phyloP scores from a whole-genome alignment of 129 eudicot genomes.

The Flaveria trinervia region DNA sequence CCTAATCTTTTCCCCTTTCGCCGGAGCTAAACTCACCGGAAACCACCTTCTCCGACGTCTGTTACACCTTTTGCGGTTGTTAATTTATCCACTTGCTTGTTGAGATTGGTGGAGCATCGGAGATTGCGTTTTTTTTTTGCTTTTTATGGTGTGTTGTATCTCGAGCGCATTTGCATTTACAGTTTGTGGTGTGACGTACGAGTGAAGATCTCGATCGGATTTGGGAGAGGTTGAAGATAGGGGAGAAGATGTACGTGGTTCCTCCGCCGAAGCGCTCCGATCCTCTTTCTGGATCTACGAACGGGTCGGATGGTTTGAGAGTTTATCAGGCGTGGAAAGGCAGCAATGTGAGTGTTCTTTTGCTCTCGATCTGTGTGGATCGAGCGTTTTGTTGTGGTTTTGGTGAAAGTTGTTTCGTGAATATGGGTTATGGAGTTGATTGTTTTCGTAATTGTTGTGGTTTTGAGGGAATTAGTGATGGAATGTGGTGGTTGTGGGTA shows the following conservation, averaged over 20 bases:
- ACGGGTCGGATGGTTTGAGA: conserved; percentile 56
- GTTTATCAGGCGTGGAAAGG: conserved; percentile 90
- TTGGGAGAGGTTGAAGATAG: conserved; percentile 17
- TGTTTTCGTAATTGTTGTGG: not conserved
- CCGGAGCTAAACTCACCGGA: conserved; percentile 34
- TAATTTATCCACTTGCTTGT: conserved; percentile 29
- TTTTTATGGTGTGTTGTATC: conserved; percentile 17
- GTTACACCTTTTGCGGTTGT: not conserved
- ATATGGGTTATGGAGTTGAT: not conserved
- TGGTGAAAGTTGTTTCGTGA: not conserved
- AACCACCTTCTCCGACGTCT: conserved; percentile 25
- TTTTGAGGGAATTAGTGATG: not conserved
- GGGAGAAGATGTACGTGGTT: conserved; percentile 68
- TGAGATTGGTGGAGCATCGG: conserved; percentile 22
- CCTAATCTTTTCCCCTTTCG: conserved; percentile 18
- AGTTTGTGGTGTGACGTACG: conserved; percentile 20
- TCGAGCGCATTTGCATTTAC: conserved; percentile 25
- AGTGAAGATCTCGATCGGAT: conserved; percentile 39
- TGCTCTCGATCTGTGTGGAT: conserved; percentile 20
- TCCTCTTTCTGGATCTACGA: conserved; percentile 60
- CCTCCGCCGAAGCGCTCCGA: conserved; percentile 84
- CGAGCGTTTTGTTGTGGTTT: not conserved
- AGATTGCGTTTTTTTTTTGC: conserved; percentile 9
- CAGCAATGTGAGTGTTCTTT: conserved; percentile 70
- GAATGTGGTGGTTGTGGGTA: not conserved